Base-by-base conservation (phyloP, 495 filamentous ascomycete genomes). In the Penicillium simplicissimum region DNA sequence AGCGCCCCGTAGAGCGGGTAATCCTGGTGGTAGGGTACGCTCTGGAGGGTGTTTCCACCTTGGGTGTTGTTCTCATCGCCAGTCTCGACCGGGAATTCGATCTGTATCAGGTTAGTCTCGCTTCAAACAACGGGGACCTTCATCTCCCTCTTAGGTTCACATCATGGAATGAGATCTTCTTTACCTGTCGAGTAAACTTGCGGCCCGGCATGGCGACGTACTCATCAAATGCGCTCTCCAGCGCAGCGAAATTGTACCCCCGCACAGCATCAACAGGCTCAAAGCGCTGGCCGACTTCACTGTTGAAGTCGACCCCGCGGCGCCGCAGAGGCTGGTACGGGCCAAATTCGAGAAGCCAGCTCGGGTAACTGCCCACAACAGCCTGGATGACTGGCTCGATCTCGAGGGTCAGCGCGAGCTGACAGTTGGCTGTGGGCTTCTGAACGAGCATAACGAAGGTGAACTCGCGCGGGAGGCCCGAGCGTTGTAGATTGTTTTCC, bases 401-500 rank as follows among this genome's bases (percentile, higher is more conserved):
- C 6, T 79, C 72, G 6, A 81, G 60, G 1, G 58, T 62, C 35
- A 81, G 66, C 1, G 53, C 53, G 3, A 79, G 45, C 0, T 60
- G 60, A 51, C 69, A 74, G n/a, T 74, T 62, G 8, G 70, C 67
- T 3, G 61, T 51, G 0, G 74, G 77, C 34, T 81, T 79, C 38
- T 77, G 71, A n/a, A 82, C 64, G 37, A 84, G 62, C 75, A 84
- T 76, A 8, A 81, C 78, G 64, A 84, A 83, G 17, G 81, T 82
- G 57, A 84, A 83, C 52, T 84, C 82, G 11, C 81, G 73, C n/a
- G 82, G 82, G 1, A 84, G 69, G 9, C 82, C 82, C 7, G 80
- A 80, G 8, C 72, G 71, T 61, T 84, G 81, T 13, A 83, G 67
- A 34, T 59, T 70, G 54, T 84, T 84, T 49, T 84, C 82, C 43